phyloP scores from a whole-genome alignment of 2,329 filamentous ascomycete genomes.

The Aspergillus nomiae region DNA sequence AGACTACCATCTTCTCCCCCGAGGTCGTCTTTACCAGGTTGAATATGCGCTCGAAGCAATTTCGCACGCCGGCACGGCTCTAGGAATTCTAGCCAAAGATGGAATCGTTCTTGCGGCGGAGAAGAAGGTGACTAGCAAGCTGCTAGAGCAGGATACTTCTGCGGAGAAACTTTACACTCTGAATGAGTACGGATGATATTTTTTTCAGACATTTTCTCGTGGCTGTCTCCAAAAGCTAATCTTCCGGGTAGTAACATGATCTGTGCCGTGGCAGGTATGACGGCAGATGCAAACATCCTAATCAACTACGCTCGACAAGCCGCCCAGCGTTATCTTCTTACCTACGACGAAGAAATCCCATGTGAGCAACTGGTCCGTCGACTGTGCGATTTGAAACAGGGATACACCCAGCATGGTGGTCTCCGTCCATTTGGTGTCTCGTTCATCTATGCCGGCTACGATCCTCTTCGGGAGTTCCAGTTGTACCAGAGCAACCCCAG shows the following conservation, averaged over 20 bases:
- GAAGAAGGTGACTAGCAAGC: slow-evolving; percentile 98
- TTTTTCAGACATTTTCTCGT: background rate
- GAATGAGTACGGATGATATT: slow-evolving; percentile 76
- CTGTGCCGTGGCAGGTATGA: slow-evolving; percentile 98
- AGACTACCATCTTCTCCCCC: slow-evolving; percentile 99
- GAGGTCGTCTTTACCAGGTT: slow-evolving; percentile 96
- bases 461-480: slow-evolving; percentile 94
- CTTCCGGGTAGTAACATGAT: slow-evolving; percentile 85
- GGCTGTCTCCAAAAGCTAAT: slow-evolving; percentile 17
- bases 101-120: slow-evolving; percentile 97
- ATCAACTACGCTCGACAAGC: slow-evolving; percentile 99
- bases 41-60: slow-evolving; percentile 99
- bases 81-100: slow-evolving; percentile 96
- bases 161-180: slow-evolving; percentile 99
- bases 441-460: slow-evolving; percentile 99
- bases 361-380: slow-evolving; percentile 97
- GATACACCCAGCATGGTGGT: slow-evolving; percentile 98
- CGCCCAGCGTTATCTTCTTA: slow-evolving; percentile 95
- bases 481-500: slow-evolving; percentile 98
- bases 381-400: slow-evolving; percentile 97
- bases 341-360: slow-evolving; percentile 99
- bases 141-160: slow-evolving; percentile 98
- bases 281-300: slow-evolving; percentile 98
- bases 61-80: slow-evolving; percentile 93
- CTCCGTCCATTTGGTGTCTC: slow-evolving; percentile 97